These are phyloP conservation scores for Moricandia moricandioides DNA, from an alignment of 345 rosid species.

Conservation along the genomic window DNA sequence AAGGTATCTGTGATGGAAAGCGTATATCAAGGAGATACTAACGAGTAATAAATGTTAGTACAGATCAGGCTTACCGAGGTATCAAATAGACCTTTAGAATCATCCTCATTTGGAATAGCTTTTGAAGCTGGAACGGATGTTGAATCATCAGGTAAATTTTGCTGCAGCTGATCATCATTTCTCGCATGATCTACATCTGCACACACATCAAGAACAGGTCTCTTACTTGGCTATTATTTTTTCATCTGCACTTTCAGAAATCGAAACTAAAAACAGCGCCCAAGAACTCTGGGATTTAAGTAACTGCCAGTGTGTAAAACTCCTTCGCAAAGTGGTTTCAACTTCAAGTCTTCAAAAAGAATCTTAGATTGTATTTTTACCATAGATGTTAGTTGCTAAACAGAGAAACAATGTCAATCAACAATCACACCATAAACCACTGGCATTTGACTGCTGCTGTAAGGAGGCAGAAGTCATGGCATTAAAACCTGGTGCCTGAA, in stretches of 20 bases:
- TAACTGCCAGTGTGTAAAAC: not conserved
- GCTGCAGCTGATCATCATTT: conserved; percentile 63
- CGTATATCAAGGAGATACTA: not conserved
- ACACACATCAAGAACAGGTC: conserved; percentile 19
- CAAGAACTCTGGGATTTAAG: not conserved
- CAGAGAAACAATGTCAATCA: not conserved
- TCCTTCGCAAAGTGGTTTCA: conserved; percentile 12
- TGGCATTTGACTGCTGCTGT: conserved; percentile 62
- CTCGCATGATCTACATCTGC: conserved; percentile 62
- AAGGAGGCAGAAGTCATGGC: conserved; percentile 50
- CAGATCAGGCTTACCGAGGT: conserved; percentile 49
- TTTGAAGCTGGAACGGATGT: conserved; percentile 54
- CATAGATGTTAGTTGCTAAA: not conserved
- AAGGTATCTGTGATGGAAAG: not conserved
- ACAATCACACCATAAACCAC: not conserved
- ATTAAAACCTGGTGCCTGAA: conserved; percentile 62
- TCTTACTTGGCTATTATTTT: not conserved
- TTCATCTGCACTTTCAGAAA: not conserved
- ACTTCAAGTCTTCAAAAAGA: not conserved
- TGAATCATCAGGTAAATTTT: conserved; percentile 64
- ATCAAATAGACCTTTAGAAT: conserved; percentile 58
- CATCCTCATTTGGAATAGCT: conserved; percentile 62
- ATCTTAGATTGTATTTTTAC: not conserved
- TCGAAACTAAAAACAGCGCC: conserved; percentile 7
- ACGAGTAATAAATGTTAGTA: not conserved